Evolutionary conservation across 164 flowering plant genomes (phyloP), one percentile per base, ranked within the genome.

Genomic region (Dillenia turbinata): DNA sequence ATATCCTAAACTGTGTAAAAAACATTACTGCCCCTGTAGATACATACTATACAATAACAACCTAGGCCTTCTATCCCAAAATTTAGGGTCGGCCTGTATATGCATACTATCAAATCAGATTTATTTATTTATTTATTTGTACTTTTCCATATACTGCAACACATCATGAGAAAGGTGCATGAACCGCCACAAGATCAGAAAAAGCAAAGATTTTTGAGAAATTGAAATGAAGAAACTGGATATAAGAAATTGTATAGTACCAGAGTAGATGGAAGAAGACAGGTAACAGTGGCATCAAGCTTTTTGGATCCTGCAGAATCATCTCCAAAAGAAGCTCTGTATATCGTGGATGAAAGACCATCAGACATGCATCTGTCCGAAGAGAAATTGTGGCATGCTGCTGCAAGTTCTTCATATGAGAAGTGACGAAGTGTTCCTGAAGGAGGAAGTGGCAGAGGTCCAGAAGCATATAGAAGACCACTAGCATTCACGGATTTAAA

Each of bases 361-460:
- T 86, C 98, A 0, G 96, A 89, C 69, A 87, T 69, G 61, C 92
- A 90, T 49, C 87, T 71, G 43, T 89, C 97, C 16, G 93, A 81
- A 51, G 90, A 81, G 72, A 94, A 90, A 68, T 81, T 75, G 44
- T 75, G 81, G 67, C 96, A 89, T 61, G 97, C 97, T 67, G 82
- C 50, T 8, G 85, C 71, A 66, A 94, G 60, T 70, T 94, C 98
- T n/a, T 94, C 95, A 65, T 61, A 85, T 1, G 85, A 70, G 66
- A 89, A 94, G 68, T 74, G 79, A n/a, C 83, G 73, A 8, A 87
- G 74, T 50, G 77, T 67, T 52, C 78, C 85, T 10, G 71, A 60
- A 11, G 93, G 99, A 68, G 97, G 99, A 49, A 91, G 67, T 5
- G 99, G 99, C 64, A 89, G 71, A 13, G 97, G 96, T 10, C 96